These are phyloP conservation scores for Aspergillus leporis DNA, from an alignment of 495 filamentous ascomycete genomes.

Conservation along the genomic window DNA sequence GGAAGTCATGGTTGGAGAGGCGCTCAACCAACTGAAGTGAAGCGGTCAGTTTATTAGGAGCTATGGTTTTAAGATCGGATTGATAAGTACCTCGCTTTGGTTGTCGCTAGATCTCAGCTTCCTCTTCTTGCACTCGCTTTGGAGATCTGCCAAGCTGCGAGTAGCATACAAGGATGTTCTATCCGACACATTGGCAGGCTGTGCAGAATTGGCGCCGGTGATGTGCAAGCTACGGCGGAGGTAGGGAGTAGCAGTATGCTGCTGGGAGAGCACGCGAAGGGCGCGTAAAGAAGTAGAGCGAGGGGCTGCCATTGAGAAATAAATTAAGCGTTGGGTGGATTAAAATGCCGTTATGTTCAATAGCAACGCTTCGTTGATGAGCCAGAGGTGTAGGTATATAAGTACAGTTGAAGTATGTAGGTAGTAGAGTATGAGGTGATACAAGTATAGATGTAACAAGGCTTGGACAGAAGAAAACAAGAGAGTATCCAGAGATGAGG, in stretches of 20 bases:
- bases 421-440: neutral
- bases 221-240: constrained; percentile 55
- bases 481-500: neutral
- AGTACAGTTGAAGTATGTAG: neutral
- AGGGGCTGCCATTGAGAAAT: constrained; percentile 48
- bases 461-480: neutral
- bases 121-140: constrained; percentile 41
- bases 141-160: constrained; percentile 40
- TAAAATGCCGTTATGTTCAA: neutral
- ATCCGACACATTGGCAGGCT: constrained; percentile 37
- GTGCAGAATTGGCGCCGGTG: constrained; percentile 52
- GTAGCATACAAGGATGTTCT: constrained; percentile 37
- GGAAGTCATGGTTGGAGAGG: constrained; percentile 53
- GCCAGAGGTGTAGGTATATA: neutral
- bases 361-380: constrained; percentile 5
- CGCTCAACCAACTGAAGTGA: constrained; percentile 47
- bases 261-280: constrained; percentile 48
- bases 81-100: constrained; percentile 38
- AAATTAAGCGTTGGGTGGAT: neutral
- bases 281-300: constrained; percentile 51
- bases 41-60: constrained; percentile 9
- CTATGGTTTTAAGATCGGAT: neutral
- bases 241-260: constrained; percentile 34
- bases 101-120: constrained; percentile 33
- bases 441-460: neutral